A percentile compares a stretch with the other conserved stretches of the same genome.
These are phyloP conservation scores for Trichocladium antarcticum DNA, from an alignment of 495 filamentous ascomycete genomes.

Conservation along the genomic window DNA sequence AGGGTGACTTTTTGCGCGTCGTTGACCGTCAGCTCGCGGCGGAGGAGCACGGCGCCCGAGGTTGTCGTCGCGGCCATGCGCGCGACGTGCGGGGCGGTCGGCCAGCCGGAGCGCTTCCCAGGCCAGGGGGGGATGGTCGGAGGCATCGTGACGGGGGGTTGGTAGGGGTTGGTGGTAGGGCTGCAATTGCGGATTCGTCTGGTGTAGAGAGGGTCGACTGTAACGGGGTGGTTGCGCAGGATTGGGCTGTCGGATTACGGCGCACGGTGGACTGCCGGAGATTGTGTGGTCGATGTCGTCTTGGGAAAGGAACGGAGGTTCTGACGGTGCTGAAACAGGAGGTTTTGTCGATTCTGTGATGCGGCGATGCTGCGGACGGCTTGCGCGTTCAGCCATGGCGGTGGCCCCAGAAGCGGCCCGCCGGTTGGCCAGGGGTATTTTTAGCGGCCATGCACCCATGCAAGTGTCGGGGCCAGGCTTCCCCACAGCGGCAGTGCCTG, in stretches of 20 bases:
- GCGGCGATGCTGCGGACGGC: not conserved
- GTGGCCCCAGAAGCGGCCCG: not conserved
- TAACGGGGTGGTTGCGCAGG: too few species aligned
- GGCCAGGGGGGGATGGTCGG: not conserved
- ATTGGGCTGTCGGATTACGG: too few species aligned
- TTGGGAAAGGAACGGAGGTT: not conserved
- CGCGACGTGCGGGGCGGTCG: not conserved
- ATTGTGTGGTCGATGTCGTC: constrained; percentile 2
- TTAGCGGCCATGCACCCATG: not conserved
- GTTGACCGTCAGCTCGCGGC: constrained; percentile 51
- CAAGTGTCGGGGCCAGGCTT: not conserved
- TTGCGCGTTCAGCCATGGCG: constrained; percentile 2
- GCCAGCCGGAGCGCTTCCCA: not conserved
- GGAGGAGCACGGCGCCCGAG: constrained; percentile 14
- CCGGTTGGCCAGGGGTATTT: not conserved
- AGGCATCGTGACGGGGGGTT: not conserved
- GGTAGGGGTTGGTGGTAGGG: too few species aligned
- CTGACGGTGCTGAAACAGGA: not conserved
- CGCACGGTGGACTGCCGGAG: too few species aligned
- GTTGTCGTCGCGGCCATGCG: constrained; percentile 6
- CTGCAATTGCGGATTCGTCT: too few species aligned
- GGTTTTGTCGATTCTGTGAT: too few species aligned
- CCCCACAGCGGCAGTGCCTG: too few species aligned
- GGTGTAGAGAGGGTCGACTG: too few species aligned
- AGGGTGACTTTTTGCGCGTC: constrained; percentile 64